These are phyloP conservation scores for Penicillium malachiteum DNA, from an alignment of 495 filamentous ascomycete genomes.

Conservation along the genomic window DNA sequence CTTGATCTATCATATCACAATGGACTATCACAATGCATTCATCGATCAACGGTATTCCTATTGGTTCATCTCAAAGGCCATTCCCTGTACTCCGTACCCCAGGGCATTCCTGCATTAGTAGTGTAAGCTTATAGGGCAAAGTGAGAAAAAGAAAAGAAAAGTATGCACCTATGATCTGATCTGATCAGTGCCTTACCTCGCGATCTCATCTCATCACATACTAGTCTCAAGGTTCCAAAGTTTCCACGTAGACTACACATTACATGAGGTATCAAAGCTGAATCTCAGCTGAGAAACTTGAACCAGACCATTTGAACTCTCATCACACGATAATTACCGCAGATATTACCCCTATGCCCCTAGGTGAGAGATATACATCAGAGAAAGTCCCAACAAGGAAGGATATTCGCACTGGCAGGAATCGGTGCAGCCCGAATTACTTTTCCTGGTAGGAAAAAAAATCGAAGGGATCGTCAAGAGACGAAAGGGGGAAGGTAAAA, in stretches of 20 bases:
- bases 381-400: too few species aligned
- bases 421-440: too few species aligned
- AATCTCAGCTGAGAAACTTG: too few species aligned
- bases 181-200: not conserved
- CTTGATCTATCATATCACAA: slow-evolving; percentile 1
- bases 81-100: slow-evolving; percentile 2
- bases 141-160: not conserved
- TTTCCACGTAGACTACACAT: too few species aligned
- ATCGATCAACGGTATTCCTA: not conserved
- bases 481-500: not conserved
- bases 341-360: too few species aligned
- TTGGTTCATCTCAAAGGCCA: not conserved
- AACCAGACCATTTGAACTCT: too few species aligned
- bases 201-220: too few species aligned
- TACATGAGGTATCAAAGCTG: too few species aligned
- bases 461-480: slow-evolving; percentile 2
- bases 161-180: not conserved
- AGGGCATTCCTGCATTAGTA: not conserved
- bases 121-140: slow-evolving; percentile 4
- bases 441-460: not conserved
- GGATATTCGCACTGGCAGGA: too few species aligned
- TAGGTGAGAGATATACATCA: too few species aligned
- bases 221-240: too few species aligned
- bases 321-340: too few species aligned
- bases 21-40: not conserved